Conservation (phyloP, 108 stramenopile species). For the Pseudonitzschia delicatissima region DNA sequence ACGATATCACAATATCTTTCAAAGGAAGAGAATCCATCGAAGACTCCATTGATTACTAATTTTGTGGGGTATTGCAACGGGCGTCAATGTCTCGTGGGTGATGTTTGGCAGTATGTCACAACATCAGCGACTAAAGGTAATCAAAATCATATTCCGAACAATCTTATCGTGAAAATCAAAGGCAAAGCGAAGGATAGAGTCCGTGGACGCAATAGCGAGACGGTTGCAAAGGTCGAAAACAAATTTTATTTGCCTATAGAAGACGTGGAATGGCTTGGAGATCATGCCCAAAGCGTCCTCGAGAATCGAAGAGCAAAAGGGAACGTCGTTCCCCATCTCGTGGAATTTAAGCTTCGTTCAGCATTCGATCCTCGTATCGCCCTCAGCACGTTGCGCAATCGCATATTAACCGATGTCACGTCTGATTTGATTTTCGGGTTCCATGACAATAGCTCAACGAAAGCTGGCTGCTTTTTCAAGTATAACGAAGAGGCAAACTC, state of each 20-base stretch:
- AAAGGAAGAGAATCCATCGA: not conserved
- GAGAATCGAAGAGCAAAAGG: not conserved
- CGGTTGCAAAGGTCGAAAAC: not conserved
- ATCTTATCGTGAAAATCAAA: not conserved
- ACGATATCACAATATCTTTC: not conserved
- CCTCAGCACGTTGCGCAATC: too few relatives aligned
- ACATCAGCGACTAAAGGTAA: too few relatives aligned
- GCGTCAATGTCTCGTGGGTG: not conserved
- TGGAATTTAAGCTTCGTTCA: not conserved
- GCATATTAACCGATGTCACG: too few relatives aligned
- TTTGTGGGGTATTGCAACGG: not conserved
- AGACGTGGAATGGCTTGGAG: not conserved
- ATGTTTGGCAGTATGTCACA: not conserved
- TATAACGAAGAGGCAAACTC: not conserved
- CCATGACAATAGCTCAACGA: not conserved
- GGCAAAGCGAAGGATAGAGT: not conserved
- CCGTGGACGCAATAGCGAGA: not conserved
- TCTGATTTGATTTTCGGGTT: not conserved
- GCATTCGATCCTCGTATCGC: too few relatives aligned
- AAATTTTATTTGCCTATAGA: not conserved
- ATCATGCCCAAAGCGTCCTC: not conserved
- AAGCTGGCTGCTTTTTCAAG: not conserved
- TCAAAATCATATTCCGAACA: not conserved
- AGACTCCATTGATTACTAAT: not conserved
- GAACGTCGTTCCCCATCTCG: not conserved